These are phyloP conservation scores for Colletotrichum simmondsii DNA, from an alignment of 2,329 filamentous ascomycete species.

Conservation along the genomic window DNA sequence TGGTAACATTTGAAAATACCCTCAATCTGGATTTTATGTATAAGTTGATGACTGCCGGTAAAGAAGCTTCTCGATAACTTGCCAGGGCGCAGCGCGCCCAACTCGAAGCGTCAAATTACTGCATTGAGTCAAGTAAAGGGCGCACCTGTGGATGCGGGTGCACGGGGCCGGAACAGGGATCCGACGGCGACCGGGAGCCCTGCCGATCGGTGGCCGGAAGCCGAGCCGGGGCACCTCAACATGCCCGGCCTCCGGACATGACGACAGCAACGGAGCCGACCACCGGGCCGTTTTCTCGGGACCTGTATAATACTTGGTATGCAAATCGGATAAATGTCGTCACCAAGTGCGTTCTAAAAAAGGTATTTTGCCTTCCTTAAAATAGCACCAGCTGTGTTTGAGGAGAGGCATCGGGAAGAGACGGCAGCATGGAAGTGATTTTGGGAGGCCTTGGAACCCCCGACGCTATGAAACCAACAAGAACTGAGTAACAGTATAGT, in stretches of 20 bases:
- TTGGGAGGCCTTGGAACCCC: neutral
- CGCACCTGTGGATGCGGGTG: neutral
- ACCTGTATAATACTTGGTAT: accelerated
- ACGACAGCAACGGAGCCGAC: neutral
- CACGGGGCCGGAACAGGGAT: neutral
- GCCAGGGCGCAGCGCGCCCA: neutral
- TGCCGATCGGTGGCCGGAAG: neutral
- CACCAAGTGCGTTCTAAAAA: neutral
- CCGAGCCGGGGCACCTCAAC: neutral
- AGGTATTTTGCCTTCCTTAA: neutral
- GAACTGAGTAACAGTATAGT: accelerated
- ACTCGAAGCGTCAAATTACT: neutral
- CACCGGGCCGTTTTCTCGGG: neutral
- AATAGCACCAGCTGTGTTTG: neutral
- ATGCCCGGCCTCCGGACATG: neutral
- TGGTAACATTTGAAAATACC: too few relatives aligned
- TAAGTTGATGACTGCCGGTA: neutral
- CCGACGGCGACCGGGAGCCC: neutral
- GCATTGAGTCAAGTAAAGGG: neutral
- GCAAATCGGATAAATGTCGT: neutral
- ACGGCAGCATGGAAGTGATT: neutral
- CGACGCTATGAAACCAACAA: too few relatives aligned
- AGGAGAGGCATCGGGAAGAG: neutral
- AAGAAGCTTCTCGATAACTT: neutral
- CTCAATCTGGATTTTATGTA: neutral